Evolutionary conservation across 176 grass and related monocot genomes (phyloP).

Genomic region (Aegilops speltoides): DNA sequence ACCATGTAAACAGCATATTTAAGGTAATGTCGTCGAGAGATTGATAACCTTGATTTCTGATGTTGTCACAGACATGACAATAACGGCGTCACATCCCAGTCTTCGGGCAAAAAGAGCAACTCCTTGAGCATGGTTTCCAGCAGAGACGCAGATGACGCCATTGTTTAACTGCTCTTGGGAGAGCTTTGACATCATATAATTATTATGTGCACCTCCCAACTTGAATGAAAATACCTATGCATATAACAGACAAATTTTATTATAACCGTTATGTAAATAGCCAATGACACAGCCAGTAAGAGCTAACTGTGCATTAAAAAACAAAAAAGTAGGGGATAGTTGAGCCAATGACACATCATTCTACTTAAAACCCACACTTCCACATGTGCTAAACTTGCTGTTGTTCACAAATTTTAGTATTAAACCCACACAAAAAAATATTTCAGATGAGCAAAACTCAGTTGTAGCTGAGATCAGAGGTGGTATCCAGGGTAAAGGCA

Average conservation of each 20-base stretch:
- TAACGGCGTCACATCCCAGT: slow-evolving; percentile 75
- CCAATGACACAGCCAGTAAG: not conserved
- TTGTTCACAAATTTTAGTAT: too few species aligned
- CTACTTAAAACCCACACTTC: too few species aligned
- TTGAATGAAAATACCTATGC: slow-evolving; percentile 95
- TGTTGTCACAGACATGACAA: slow-evolving; percentile 99
- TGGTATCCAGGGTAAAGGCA: too few species aligned
- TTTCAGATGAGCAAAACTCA: too few species aligned
- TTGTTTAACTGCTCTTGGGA: slow-evolving; percentile 67
- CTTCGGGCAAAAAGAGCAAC: slow-evolving; percentile 81
- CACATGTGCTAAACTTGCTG: too few species aligned
- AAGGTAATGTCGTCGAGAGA: not conserved
- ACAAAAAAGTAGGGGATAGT: too few species aligned
- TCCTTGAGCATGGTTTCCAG: slow-evolving; percentile 98
- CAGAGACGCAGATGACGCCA: slow-evolving; percentile 95
- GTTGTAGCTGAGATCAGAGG: too few species aligned
- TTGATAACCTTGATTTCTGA: slow-evolving; percentile 90
- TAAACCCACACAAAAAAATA: too few species aligned
- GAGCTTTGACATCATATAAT: slow-evolving; percentile 99
- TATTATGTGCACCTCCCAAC: slow-evolving; percentile 95
- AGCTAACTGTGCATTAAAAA: not conserved
- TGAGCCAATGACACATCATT: too few species aligned
- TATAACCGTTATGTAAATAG: not conserved
- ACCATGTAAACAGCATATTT: not conserved
- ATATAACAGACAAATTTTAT: not conserved